These are phyloP conservation scores for Dalbergia oliveri DNA, from an alignment of 306 rosid genomes.

Conservation along the genomic window DNA sequence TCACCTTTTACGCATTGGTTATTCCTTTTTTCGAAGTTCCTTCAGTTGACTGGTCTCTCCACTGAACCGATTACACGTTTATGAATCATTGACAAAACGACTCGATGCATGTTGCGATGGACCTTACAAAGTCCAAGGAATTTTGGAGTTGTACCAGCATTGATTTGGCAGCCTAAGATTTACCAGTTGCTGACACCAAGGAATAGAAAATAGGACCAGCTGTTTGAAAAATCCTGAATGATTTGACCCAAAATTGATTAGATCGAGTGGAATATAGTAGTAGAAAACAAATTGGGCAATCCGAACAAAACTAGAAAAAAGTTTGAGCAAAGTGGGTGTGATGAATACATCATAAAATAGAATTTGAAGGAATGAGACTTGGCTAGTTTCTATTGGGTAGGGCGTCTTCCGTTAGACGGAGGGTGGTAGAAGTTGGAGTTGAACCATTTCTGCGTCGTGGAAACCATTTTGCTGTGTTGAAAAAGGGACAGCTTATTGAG, in stretches of 20 bases:
- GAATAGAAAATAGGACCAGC: slow-evolving; percentile 30
- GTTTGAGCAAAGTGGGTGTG: slow-evolving; percentile 19
- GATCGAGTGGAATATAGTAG: background rate
- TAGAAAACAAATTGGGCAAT: slow-evolving; percentile 21
- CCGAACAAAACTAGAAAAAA: background rate
- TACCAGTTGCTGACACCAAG: slow-evolving; percentile 35
- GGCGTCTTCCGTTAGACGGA: background rate
- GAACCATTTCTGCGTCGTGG: slow-evolving; percentile 45
- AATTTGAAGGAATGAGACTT: slow-evolving; percentile 2
- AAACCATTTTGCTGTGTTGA: background rate
- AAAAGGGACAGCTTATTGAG: slow-evolving; percentile 29
- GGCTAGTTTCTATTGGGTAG: slow-evolving; percentile 43
- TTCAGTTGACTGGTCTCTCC: slow-evolving; percentile 36
- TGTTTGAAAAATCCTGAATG: slow-evolving; percentile 16
- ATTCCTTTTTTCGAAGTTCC: background rate
- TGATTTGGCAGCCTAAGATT: slow-evolving; percentile 43
- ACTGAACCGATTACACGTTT: slow-evolving; percentile 18
- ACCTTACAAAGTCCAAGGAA: background rate
- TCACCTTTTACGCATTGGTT: background rate
- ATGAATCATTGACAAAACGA: slow-evolving; percentile 23
- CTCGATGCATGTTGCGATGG: slow-evolving; percentile 10
- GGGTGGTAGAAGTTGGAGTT: slow-evolving; percentile 4
- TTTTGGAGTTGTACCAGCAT: background rate
- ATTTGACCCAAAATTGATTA: slow-evolving; percentile 44
- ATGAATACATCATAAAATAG: background rate